A percentile compares a stretch with the other conserved stretches of the same genome.
phyloP scores from a whole-genome alignment of 2,329 filamentous ascomycete species.

The Macrophomina pseudophaseolina region DNA sequence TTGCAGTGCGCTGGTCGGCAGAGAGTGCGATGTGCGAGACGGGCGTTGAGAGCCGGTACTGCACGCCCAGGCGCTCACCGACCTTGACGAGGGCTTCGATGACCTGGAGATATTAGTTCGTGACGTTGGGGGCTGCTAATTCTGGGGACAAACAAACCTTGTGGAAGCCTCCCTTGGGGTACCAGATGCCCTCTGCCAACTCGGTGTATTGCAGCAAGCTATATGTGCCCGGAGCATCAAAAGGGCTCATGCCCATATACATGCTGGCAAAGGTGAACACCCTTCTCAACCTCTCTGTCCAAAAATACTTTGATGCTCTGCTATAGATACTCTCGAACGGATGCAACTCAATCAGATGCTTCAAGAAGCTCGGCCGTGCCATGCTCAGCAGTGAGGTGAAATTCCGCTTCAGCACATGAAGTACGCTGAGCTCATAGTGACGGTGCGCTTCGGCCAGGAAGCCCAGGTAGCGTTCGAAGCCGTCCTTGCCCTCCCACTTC shows the following conservation, averaged over 20 bases:
- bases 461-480: conserved; percentile 70
- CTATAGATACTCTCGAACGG: conserved; percentile 74
- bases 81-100: conserved; percentile 68
- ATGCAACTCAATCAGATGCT: conserved; percentile 65
- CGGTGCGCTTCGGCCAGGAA: conserved; percentile 71
- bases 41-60: conserved; percentile 65
- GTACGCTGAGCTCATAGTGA: conserved; percentile 72
- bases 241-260: conserved; percentile 84
- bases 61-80: conserved; percentile 65
- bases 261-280: conserved; percentile 81
- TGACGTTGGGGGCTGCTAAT: no score
- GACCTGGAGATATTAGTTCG: conserved; percentile 37
- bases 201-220: conserved; percentile 76
- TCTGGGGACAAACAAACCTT: conserved; percentile 47
- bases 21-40: conserved; percentile 62
- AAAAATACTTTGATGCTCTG: conserved; percentile 70
- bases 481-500: conserved; percentile 72
- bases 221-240: conserved; percentile 76
- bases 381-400: conserved; percentile 67
- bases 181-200: conserved; percentile 77
- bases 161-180: conserved; percentile 73
- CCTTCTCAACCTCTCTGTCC: conserved; percentile 69
- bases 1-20: conserved; percentile 57
- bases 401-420: conserved; percentile 70
- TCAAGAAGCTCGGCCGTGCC: conserved; percentile 62